These are phyloP conservation scores for Leptographium galeiforme DNA, from an alignment of 2,329 filamentous ascomycete species.

Conservation along the genomic window DNA sequence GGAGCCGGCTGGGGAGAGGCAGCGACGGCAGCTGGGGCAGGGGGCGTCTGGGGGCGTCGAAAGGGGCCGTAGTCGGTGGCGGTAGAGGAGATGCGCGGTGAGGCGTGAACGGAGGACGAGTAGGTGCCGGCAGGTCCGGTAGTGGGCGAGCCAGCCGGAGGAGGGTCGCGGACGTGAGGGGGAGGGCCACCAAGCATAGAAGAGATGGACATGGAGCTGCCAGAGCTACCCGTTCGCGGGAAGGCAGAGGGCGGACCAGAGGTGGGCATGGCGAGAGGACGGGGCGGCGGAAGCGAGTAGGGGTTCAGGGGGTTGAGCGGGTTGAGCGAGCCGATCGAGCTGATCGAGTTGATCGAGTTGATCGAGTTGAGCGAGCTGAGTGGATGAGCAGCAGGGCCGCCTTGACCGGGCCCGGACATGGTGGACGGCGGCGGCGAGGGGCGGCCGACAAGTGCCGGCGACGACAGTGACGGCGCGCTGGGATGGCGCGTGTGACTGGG, in stretches of 20 bases:
- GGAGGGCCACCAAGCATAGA: slow-evolving; percentile 43
- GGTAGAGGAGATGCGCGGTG: slow-evolving; percentile 39
- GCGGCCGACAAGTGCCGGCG: slow-evolving; percentile 23
- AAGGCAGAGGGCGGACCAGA: slow-evolving; percentile 32
- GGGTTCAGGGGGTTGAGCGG: slow-evolving; percentile 17
- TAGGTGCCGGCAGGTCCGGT: slow-evolving; percentile 19
- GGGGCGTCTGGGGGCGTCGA: slow-evolving; percentile 53
- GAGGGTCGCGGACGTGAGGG: slow-evolving; percentile 21
- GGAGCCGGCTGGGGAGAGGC: slow-evolving; percentile 28
- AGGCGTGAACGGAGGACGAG: slow-evolving; percentile 32
- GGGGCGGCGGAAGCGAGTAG: slow-evolving; percentile 33
- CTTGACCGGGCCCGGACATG: slow-evolving; percentile 8
- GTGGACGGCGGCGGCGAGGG: slow-evolving; percentile 10
- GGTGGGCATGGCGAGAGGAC: slow-evolving; percentile 27
- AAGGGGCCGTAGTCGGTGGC: slow-evolving; percentile 48
- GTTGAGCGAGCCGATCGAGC: neutral
- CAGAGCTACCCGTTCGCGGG: slow-evolving; percentile 30
- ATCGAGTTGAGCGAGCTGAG: slow-evolving; percentile 13
- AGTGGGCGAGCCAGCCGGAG: slow-evolving; percentile 16
- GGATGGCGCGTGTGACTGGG: slow-evolving; percentile 25
- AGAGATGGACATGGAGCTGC: slow-evolving; percentile 48
- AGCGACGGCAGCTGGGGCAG: slow-evolving; percentile 32
- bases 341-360: slow-evolving; percentile 6
- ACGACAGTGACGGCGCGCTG: slow-evolving; percentile 30
- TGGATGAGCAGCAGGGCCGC: slow-evolving; percentile 1